Conservation (phyloP, 1,139 yeast species). For the Suhomyces bolitotheri region DNA sequence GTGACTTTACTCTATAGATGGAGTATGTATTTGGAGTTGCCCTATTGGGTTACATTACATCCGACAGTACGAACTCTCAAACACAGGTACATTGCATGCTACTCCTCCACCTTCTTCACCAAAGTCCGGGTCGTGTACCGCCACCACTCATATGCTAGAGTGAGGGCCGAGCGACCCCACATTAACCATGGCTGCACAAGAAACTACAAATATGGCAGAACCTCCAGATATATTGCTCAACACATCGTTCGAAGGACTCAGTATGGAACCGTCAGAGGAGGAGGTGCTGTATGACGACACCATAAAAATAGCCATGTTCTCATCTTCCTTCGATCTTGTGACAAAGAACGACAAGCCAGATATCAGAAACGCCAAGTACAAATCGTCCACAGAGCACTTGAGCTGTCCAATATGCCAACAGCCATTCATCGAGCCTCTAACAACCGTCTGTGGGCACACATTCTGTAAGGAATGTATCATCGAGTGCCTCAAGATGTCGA, state of each 20-base stretch:
- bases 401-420: slow-evolving; percentile 60
- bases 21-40: no score
- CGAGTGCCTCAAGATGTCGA: slow-evolving; percentile 44
- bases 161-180: no score
- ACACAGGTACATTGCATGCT: no score
- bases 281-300: slow-evolving; percentile 8
- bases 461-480: slow-evolving; percentile 54
- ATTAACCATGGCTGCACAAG: slow-evolving; percentile 3
- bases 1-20: no score
- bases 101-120: no score
- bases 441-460: slow-evolving; percentile 62
- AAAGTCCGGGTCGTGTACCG: no score
- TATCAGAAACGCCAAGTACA: slow-evolving; percentile 34
- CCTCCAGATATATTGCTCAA: no score
- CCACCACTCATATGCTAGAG: no score
- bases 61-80: no score
- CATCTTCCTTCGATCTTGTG: slow-evolving; percentile 8
- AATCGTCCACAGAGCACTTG: slow-evolving; percentile 51
- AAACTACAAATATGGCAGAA: slow-evolving; percentile 1
- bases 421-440: slow-evolving; percentile 55
- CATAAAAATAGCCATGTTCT: slow-evolving; percentile 13
- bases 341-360: slow-evolving; percentile 28
- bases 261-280: not conserved
- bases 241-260: no score
- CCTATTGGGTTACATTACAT: no score